These are phyloP conservation scores for Trichoderma arundinaceum DNA, from an alignment of 2,329 filamentous ascomycete genomes.

Conservation along the genomic window DNA sequence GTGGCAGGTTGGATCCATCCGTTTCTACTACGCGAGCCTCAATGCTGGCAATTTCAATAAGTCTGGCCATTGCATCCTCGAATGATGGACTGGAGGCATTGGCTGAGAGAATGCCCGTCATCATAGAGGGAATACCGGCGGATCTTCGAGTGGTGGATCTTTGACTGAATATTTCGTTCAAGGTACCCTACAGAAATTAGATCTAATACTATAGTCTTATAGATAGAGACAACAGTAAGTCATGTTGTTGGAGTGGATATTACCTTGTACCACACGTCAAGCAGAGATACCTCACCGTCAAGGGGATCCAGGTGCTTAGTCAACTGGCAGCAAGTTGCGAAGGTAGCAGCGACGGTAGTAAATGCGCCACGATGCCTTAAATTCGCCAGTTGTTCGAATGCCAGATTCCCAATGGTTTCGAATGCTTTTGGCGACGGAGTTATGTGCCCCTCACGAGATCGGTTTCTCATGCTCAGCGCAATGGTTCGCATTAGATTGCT, in stretches of 20 bases:
- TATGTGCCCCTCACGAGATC: constrained; percentile 51
- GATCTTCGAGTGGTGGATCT: constrained; percentile 86
- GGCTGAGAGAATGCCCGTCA: constrained; percentile 79
- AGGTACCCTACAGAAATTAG: constrained; percentile 56
- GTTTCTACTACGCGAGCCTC: constrained; percentile 61
- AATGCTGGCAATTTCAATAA: constrained; percentile 63
- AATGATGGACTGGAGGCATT: constrained; percentile 66
- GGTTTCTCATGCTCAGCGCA: constrained; percentile 59
- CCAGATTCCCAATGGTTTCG: constrained; percentile 70
- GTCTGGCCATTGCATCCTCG: constrained; percentile 64
- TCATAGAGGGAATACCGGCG: constrained; percentile 85
- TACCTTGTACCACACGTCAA: constrained; percentile 74
- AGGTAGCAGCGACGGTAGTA: constrained; percentile 88
- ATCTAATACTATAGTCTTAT: no score
- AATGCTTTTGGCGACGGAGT: constrained; percentile 62
- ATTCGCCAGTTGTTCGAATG: constrained; percentile 81
- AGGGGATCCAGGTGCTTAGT: constrained; percentile 53
- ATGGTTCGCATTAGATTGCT: constrained; percentile 75
- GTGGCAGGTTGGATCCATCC: constrained; percentile 73
- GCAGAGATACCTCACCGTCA: constrained; percentile 51
- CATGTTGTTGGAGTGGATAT: constrained; percentile 23
- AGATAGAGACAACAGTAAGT: neutral
- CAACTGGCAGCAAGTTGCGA: constrained; percentile 76
- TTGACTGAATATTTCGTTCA: constrained; percentile 74
- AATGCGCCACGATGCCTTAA: constrained; percentile 92